A percentile compares a stretch with the other conserved stretches of the same genome.
Conservation (phyloP, 768 basidiomycete genomes). For the Boletus subcaerulescens region DNA sequence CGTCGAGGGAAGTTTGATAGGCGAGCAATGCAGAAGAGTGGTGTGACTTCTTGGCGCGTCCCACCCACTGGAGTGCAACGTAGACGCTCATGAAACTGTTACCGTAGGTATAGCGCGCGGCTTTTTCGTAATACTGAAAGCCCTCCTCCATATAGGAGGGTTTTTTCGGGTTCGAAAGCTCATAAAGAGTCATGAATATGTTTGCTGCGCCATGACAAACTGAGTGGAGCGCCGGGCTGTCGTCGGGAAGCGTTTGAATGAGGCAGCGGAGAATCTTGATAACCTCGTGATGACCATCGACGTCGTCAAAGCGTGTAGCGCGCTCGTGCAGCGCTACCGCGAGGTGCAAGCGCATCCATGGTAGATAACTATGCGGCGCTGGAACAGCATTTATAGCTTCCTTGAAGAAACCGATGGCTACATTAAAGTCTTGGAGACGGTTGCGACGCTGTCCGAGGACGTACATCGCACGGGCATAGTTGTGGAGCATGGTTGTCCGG, state of each 20-base stretch:
- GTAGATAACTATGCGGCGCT: constrained; percentile 9
- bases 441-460: constrained; percentile 1
- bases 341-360: neutral
- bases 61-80: constrained; percentile 15
- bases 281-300: neutral
- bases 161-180: neutral
- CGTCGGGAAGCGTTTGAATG: constrained; percentile 6
- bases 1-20: constrained; percentile 17
- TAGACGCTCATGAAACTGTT: constrained; percentile 6
- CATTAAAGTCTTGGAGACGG: constrained; percentile 1
- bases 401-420: constrained; percentile 10
- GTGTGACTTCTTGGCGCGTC: neutral
- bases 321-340: constrained; percentile 3
- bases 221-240: neutral
- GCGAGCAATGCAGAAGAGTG: constrained; percentile 23
- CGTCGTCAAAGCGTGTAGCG: neutral
- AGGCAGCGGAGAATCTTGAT: neutral
- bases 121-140: constrained; percentile 13
- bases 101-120: constrained; percentile 3
- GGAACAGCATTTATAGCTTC: constrained; percentile 9
- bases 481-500: constrained; percentile 4
- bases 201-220: neutral
- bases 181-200: neutral
- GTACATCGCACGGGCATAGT: constrained; percentile 11
- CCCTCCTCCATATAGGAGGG: constrained; percentile 8